Evolutionary conservation across 352 stramenopile genomes (phyloP).

Genomic region (Pythium chondricola): DNA sequence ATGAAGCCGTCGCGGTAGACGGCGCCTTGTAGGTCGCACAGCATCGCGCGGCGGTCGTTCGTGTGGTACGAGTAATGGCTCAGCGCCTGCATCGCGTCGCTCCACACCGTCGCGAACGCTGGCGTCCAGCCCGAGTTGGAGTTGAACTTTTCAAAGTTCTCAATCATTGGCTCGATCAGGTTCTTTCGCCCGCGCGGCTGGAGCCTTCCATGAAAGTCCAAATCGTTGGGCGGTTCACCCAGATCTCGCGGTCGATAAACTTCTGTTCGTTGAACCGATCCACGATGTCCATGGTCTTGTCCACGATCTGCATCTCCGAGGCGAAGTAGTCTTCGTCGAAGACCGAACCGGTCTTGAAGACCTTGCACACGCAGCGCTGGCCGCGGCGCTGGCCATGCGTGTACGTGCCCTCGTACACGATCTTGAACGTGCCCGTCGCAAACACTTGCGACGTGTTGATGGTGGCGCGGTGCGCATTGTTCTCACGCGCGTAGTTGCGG

Average conservation of each 20-base stretch:
- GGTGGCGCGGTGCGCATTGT: neutral
- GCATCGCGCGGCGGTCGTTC: slow-evolving; percentile 5
- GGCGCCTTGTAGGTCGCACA: slow-evolving; percentile 45
- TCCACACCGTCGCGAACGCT: slow-evolving; percentile 12
- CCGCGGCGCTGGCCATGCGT: slow-evolving; percentile 13
- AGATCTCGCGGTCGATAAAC: slow-evolving; percentile 16
- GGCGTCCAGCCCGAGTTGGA: slow-evolving; percentile 27
- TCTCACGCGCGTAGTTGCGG: slow-evolving; percentile 6
- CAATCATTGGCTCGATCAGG: slow-evolving; percentile 30
- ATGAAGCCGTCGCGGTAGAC: slow-evolving; percentile 29
- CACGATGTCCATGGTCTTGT: slow-evolving; percentile 22
- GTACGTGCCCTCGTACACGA: slow-evolving; percentile 23
- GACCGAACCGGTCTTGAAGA: slow-evolving; percentile 29
- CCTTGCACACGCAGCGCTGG: slow-evolving; percentile 27
- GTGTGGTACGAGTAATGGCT: slow-evolving; percentile 34
- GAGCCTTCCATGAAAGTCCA: slow-evolving; percentile 19
- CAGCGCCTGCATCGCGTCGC: slow-evolving; percentile 29
- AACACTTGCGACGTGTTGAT: slow-evolving; percentile 17
- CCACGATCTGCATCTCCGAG: slow-evolving; percentile 17
- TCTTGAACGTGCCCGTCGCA: slow-evolving; percentile 21
- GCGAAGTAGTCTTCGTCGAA: slow-evolving; percentile 21
- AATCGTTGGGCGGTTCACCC: slow-evolving; percentile 20
- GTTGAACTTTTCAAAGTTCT: slow-evolving; percentile 49
- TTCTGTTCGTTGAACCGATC: slow-evolving; percentile 18
- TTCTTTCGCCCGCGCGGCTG: slow-evolving; percentile 14